phyloP scores from a whole-genome alignment of 495 filamentous ascomycete genomes.

The Alectoria sarmentosa region DNA sequence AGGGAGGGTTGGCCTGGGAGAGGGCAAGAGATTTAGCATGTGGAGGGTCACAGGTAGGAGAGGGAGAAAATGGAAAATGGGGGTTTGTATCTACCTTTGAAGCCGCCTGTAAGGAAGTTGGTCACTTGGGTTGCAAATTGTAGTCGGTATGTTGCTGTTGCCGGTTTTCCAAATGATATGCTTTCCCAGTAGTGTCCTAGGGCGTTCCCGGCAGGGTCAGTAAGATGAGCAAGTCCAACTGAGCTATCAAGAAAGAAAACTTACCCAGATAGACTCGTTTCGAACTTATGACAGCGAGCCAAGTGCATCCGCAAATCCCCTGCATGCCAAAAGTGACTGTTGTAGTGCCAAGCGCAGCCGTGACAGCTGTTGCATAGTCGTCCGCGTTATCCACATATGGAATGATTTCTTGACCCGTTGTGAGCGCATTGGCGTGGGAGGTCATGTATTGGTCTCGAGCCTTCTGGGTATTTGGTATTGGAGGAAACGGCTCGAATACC shows the following conservation, averaged over 20 bases:
- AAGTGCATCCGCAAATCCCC: conserved; percentile 2
- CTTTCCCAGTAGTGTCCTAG: not conserved
- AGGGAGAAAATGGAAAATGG: not conserved
- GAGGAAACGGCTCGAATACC: not conserved
- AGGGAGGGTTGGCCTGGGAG: not conserved
- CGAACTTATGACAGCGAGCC: not conserved
- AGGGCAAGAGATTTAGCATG: no score
- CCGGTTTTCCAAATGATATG: not conserved
- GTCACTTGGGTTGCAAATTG: not conserved
- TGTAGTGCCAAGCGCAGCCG: not conserved
- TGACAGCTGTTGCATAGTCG: not conserved
- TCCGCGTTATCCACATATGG: not conserved
- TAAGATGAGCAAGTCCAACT: not conserved
- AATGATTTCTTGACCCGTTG: not conserved
- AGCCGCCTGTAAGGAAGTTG: not conserved
- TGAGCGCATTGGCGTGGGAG: not conserved
- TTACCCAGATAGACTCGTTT: conserved; percentile 6
- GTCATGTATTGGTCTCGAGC: not conserved
- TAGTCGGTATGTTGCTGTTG: not conserved
- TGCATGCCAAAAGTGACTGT: not conserved
- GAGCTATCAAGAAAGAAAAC: not conserved
- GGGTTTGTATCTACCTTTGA: not conserved
- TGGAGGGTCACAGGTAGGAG: no score
- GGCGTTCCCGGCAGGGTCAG: no score
- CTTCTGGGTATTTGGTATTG: not conserved